These are phyloP conservation scores for Heliamphora pulchella DNA, from an alignment of 179 eudicot genomes.

Conservation along the genomic window DNA sequence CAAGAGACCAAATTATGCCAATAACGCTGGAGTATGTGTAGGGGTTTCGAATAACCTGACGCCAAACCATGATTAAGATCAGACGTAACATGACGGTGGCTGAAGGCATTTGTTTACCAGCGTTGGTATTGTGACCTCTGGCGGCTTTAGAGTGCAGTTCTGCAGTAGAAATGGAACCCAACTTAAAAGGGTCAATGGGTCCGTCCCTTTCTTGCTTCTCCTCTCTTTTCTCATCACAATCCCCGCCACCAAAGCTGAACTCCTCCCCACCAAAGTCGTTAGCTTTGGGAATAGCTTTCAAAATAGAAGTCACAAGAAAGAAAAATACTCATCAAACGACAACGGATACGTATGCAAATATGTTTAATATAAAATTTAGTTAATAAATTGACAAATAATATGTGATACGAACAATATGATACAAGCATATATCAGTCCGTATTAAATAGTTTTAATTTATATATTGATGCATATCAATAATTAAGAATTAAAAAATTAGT, in stretches of 20 bases:
- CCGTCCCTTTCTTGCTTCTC: slow-evolving; percentile 39
- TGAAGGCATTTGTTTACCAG: slow-evolving; percentile 71
- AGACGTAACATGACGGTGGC: slow-evolving; percentile 88
- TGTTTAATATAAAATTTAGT: background rate
- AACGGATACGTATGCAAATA: no score
- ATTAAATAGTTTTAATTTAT: no score
- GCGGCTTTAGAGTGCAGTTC: slow-evolving; percentile 45
- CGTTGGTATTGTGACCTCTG: slow-evolving; percentile 21
- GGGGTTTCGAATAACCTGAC: slow-evolving; percentile 84
- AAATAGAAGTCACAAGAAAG: background rate
- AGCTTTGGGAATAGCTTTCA: slow-evolving; percentile 25
- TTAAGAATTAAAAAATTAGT: no score
- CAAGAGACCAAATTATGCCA: slow-evolving; percentile 79
- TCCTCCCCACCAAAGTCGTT: slow-evolving; percentile 41
- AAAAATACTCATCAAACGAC: background rate
- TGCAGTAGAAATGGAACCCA: slow-evolving; percentile 46
- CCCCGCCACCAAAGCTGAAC: slow-evolving; percentile 43
- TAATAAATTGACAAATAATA: background rate
- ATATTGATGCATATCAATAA: no score
- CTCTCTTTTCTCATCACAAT: slow-evolving; percentile 21
- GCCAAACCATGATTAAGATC: slow-evolving; percentile 92
- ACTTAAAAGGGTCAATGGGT: slow-evolving; percentile 33
- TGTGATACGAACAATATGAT: background rate
- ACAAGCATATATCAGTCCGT: no score
- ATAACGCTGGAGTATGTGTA: slow-evolving; percentile 91